Conservation (phyloP, 192 early-diverging fungal species). For the Umbelopsis sp. region DNA sequence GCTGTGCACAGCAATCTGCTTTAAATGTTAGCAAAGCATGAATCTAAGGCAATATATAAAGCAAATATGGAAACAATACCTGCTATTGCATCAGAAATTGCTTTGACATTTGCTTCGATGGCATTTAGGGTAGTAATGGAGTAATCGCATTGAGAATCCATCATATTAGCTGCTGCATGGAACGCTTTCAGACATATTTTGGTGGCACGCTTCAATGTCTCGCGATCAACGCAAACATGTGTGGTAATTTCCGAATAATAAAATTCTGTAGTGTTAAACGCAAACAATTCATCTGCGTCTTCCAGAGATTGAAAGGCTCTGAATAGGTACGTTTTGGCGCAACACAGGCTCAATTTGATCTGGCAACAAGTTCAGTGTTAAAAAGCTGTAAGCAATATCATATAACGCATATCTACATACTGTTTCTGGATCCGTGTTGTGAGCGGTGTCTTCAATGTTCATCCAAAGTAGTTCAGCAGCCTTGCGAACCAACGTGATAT, state of each 20-base stretch:
- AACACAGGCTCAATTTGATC: neutral
- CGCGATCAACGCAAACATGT: neutral
- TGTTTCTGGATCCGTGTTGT: no score
- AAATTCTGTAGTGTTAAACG: neutral
- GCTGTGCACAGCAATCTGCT: neutral
- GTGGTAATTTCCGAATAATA: neutral
- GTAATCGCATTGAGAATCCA: neutral
- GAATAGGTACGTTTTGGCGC: neutral
- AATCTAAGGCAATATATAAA: no score
- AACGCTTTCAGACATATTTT: neutral
- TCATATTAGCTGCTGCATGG: neutral
- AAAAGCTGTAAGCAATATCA: neutral
- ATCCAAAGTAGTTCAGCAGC: neutral
- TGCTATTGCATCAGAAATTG: neutral
- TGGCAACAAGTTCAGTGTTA: neutral
- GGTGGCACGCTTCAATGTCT: neutral
- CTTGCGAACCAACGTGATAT: constrained; percentile 4
- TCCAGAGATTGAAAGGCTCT: neutral
- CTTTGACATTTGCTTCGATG: neutral
- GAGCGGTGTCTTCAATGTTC: neutral
- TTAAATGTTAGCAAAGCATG: no score
- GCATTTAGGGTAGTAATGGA: neutral
- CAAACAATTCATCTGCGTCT: neutral
- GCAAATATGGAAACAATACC: neutral
- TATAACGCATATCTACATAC: neutral